These are phyloP conservation scores for Ophiosphaerella korrae DNA, from an alignment of 2,329 filamentous ascomycete genomes.

Conservation along the genomic window DNA sequence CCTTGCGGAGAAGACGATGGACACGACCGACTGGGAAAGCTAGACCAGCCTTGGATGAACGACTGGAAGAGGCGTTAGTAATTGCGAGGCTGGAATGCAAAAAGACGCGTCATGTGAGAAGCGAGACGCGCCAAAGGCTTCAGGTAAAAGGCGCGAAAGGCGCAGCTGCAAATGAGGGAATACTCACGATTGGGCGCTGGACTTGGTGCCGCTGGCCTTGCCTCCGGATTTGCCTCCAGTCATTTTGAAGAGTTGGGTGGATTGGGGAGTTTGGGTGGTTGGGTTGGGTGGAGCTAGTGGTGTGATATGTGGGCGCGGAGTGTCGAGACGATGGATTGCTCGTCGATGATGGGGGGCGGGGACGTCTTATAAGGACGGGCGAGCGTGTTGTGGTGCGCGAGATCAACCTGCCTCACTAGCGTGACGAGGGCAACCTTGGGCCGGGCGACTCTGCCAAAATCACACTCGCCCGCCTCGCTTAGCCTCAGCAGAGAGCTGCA, in stretches of 20 bases:
- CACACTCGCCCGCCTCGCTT: conserved; percentile 29
- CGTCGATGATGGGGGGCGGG: conserved; percentile 44
- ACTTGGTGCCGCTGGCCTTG: conserved; percentile 98
- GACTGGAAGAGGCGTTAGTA: conserved; percentile 59
- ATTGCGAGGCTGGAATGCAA: conserved; percentile 19
- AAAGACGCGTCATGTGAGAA: conserved; percentile 50
- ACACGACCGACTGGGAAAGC: conserved; percentile 99
- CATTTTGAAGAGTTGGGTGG: conserved; percentile 76
- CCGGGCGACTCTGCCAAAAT: conserved; percentile 18
- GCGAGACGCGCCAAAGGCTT: conserved; percentile 30
- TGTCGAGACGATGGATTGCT: conserved; percentile 49
- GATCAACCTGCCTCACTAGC: conserved; percentile 46
- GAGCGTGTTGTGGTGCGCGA: conserved; percentile 48
- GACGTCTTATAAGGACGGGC: conserved; percentile 48
- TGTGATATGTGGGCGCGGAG: conserved; percentile 29
- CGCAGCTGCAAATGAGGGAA: conserved; percentile 13
- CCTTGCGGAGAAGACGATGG: conserved; percentile 97
- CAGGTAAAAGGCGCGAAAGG: conserved; percentile 7
- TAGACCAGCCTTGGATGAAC: conserved; percentile 98
- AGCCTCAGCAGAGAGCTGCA: conserved; percentile 30
- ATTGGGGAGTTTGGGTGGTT: conserved; percentile 27
- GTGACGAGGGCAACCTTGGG: conserved; percentile 26
- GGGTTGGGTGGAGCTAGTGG: conserved; percentile 33
- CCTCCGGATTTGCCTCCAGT: conserved; percentile 99
- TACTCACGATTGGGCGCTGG: conserved; percentile 95